These are phyloP conservation scores for Apiospora pterosperma DNA, from an alignment of 2,329 filamentous ascomycete species.

Conservation along the genomic window DNA sequence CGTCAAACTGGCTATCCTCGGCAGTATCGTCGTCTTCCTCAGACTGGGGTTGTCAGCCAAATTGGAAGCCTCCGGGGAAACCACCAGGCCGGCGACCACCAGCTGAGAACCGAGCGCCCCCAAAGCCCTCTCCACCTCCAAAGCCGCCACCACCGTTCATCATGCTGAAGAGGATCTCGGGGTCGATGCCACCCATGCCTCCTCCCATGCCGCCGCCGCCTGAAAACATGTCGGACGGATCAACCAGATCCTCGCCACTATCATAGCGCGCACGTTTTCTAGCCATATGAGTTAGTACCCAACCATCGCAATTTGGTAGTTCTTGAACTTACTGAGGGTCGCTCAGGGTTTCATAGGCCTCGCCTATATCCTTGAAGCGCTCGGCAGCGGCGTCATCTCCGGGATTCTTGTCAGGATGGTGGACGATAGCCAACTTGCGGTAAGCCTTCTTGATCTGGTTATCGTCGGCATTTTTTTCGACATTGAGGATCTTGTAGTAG, in stretches of 20 bases:
- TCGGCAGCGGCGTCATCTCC: conserved; percentile 80
- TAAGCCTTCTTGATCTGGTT: conserved; percentile 94
- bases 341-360: conserved; percentile 93
- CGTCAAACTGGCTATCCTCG: conserved; percentile 10
- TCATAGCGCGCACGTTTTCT: conserved; percentile 90
- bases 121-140: conserved; percentile 48
- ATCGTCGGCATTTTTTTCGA: conserved; percentile 82
- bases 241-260: conserved; percentile 85
- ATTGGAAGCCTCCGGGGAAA: conserved; percentile 55
- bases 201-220: conserved; percentile 55
- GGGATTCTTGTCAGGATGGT: conserved; percentile 97
- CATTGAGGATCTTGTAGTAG: conserved; percentile 94
- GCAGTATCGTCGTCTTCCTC: conserved; percentile 27
- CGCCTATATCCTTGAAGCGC: conserved; percentile 95
- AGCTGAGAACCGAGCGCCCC: conserved; percentile 49
- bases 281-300: conserved; percentile 29
- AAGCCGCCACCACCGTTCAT: conserved; percentile 66
- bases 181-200: conserved; percentile 67
- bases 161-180: conserved; percentile 79
- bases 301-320: conserved; percentile 1
- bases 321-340: conserved; percentile 72
- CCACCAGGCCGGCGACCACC: conserved; percentile 38
- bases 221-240: conserved; percentile 82
- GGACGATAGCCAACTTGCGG: conserved; percentile 86
- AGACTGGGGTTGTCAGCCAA: conserved; percentile 42